These are phyloP conservation scores for Trebouxia gelatinosa DNA, from an alignment of 163 green algal species.

Conservation along the genomic window DNA sequence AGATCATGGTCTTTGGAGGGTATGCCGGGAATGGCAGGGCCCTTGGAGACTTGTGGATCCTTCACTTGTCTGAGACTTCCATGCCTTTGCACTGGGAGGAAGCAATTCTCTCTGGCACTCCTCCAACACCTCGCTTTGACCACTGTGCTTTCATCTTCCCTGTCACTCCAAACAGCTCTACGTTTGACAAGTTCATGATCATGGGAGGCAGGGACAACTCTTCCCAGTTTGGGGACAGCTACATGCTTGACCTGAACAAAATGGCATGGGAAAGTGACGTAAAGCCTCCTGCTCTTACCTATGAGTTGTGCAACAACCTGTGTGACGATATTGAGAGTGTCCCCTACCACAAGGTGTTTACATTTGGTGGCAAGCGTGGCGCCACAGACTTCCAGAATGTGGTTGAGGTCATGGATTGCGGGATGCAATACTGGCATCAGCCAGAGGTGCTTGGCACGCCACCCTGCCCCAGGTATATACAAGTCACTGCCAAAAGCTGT, in stretches of 20 bases:
- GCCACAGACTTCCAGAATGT: constrained; percentile 74
- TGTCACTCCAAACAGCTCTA: constrained; percentile 64
- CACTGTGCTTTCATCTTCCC: constrained; percentile 70
- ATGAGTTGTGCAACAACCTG: constrained; percentile 74
- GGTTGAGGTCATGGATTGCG: constrained; percentile 78
- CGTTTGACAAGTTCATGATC: constrained; percentile 76
- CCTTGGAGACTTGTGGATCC: constrained; percentile 76
- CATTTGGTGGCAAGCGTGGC: constrained; percentile 76
- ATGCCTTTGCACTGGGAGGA: constrained; percentile 58
- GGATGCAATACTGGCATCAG: constrained; percentile 65
- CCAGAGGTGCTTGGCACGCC: constrained; percentile 45
- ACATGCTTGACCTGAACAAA: constrained; percentile 73
- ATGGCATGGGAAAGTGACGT: constrained; percentile 62
- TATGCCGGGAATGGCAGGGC: constrained; percentile 79
- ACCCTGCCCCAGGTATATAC: constrained; percentile 39
- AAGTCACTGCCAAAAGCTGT: no score
- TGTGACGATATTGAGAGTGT: constrained; percentile 78
- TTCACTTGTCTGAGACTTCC: constrained; percentile 45
- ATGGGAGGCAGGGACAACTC: constrained; percentile 77
- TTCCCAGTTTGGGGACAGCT: constrained; percentile 70
- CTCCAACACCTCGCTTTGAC: constrained; percentile 75
- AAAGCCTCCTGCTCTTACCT: constrained; percentile 33
- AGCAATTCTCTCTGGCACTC: not conserved
- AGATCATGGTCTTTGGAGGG: constrained; percentile 50
- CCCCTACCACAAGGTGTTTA: constrained; percentile 85